These are phyloP conservation scores for Diaporthe destruens DNA, from an alignment of 2,329 filamentous ascomycete genomes.

Conservation along the genomic window DNA sequence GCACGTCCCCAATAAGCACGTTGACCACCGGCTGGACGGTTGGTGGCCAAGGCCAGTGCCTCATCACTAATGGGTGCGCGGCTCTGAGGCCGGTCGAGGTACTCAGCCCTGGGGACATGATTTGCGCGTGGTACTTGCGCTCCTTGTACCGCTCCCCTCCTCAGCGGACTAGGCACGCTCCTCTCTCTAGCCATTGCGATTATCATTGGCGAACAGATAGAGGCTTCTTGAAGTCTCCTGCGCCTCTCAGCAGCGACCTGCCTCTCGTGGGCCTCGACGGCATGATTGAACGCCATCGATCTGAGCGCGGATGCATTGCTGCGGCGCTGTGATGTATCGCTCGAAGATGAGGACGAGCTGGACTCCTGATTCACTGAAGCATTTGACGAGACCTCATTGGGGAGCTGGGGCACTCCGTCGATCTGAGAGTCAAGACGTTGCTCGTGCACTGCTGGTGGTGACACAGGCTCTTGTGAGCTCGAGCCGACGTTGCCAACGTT, in stretches of 20 bases:
- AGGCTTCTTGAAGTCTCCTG: slow-evolving; percentile 7
- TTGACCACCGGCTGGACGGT: not conserved
- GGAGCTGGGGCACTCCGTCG: not conserved
- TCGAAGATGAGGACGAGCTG: slow-evolving; percentile 7
- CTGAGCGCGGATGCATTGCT: slow-evolving; percentile 18
- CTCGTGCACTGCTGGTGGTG: slow-evolving; percentile 5
- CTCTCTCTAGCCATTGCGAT: slow-evolving; percentile 28
- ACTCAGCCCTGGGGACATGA: not conserved
- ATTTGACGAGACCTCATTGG: not conserved
- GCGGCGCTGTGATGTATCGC: slow-evolving; percentile 18
- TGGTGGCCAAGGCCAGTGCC: not conserved
- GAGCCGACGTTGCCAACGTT: slow-evolving; percentile 6
- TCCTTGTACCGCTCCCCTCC: slow-evolving; percentile 13
- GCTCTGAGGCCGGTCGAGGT: not conserved
- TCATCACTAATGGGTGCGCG: slow-evolving; percentile 17
- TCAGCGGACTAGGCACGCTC: slow-evolving; percentile 15
- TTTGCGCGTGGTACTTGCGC: slow-evolving; percentile 1
- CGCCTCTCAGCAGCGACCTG: not conserved
- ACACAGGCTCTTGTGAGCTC: not conserved
- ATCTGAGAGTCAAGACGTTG: slow-evolving; percentile 10
- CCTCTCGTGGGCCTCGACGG: not conserved
- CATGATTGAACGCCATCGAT: slow-evolving; percentile 37
- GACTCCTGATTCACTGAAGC: slow-evolving; percentile 1
- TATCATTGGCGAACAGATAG: slow-evolving; percentile 29
- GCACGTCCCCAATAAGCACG: not conserved